Evolutionary conservation across 257 asterid genomes (phyloP).

Genomic region (Primulina huaijiensis): DNA sequence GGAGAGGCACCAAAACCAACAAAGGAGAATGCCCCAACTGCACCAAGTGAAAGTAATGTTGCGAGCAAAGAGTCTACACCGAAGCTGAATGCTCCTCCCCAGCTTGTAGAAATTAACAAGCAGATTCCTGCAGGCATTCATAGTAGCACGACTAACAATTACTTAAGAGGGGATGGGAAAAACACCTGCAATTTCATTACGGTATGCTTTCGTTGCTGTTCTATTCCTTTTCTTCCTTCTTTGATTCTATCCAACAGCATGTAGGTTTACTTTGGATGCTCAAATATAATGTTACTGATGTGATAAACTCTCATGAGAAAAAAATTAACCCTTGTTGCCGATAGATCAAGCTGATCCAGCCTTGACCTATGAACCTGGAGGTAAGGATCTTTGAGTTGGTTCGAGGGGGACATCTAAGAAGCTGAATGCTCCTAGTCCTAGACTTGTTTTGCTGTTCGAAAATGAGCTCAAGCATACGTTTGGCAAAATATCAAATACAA

Average conservation of each 20-base stretch:
- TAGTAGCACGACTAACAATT: conserved; percentile 46
- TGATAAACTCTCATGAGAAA: not conserved
- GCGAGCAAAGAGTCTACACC: conserved; percentile 41
- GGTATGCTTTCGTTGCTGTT: conserved; percentile 24
- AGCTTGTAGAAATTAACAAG: conserved; percentile 44
- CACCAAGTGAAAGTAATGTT: conserved; percentile 36
- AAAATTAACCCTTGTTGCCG: not conserved
- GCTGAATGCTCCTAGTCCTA: not conserved
- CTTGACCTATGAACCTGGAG: not conserved
- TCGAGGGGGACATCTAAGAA: not conserved
- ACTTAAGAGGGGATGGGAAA: conserved; percentile 51
- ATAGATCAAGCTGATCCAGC: not conserved
- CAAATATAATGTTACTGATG: not conserved
- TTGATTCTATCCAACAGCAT: not conserved
- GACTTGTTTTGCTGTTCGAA: not conserved
- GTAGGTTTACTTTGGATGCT: not conserved
- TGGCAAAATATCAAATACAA: not conserved
- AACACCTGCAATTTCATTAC: conserved; percentile 56
- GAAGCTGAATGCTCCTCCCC: conserved; percentile 45
- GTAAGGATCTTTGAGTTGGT: not conserved
- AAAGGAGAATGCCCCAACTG: conserved; percentile 33
- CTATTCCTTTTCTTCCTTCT: not conserved
- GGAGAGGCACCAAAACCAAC: conserved; percentile 57
- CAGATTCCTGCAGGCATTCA: conserved; percentile 69
- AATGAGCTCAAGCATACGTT: not conserved